Evolutionary conservation across 2,329 filamentous ascomycete genomes (phyloP), one percentile per base, ranked within the genome.

Genomic region (Zasmidium cellare): DNA sequence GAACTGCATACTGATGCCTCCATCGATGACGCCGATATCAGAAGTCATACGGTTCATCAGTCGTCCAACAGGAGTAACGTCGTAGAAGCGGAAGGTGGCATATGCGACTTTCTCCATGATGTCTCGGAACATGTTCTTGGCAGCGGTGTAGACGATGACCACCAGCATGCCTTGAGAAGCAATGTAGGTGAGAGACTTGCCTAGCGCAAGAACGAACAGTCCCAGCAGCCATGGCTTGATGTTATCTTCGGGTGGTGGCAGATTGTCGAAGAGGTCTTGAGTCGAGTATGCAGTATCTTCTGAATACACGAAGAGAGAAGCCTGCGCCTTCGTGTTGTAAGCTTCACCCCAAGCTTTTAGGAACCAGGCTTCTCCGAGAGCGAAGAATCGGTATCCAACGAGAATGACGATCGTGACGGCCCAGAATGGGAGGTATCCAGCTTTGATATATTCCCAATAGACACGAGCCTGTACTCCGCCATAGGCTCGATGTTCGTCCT

Each of bases 21-120:
- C 92, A 68, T 97, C 92, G 0, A 96, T 84, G 51, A 91, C 92
- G 24, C 89, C 90, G 75, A 96, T 94, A 68, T 97, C 92, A 1
- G 90, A 91, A 0, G 92, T 96, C 59, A 97, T 81, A 7, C 92
- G 85, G 72, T 97, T 97, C 90, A 96, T 96, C 60, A 97, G 78
- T 48, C 92, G 85, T 0, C 92, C 92, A 0, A 96, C 87, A 0
- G 92, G 92, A 0, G 92, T 96, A 3, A 91, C 86, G 70, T 97
- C 92, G 76, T 96, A 94, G 73, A 92, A 97, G 1, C 91, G 86
- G 75, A 97, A 96, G 0, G 88, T 92, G 0, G 92, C 90, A 66
- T 86, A 84, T 69, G 88, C 88, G 51, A 96, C 90, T 52, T 83
- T 84, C 1, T 82, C 77, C 75, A 96, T 85, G 19, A 91, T 89